These are phyloP conservation scores for Phytophthora pistaciae DNA, from an alignment of 352 stramenopile genomes.

Conservation along the genomic window DNA sequence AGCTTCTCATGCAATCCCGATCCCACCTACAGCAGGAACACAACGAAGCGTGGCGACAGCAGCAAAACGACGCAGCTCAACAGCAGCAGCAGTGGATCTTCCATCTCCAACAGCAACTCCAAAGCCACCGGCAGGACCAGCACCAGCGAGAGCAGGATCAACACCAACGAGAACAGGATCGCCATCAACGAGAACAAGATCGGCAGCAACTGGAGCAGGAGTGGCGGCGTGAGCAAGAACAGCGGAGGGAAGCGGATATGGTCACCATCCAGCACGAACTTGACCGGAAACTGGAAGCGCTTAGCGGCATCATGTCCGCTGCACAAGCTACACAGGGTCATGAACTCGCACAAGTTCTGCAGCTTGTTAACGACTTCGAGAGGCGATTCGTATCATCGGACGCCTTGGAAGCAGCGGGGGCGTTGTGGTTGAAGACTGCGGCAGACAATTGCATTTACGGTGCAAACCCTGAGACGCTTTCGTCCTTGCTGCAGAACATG, in stretches of 20 bases:
- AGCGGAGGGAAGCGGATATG: slow-evolving; percentile 7
- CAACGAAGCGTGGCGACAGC: slow-evolving; percentile 25
- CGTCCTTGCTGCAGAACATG: slow-evolving; percentile 43
- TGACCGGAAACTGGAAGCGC: slow-evolving; percentile 31
- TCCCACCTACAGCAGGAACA: slow-evolving; percentile 34
- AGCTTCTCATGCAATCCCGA: slow-evolving; percentile 40
- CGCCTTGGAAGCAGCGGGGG: slow-evolving; percentile 38
- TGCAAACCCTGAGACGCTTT: slow-evolving; percentile 41
- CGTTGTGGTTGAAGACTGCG: slow-evolving; percentile 53
- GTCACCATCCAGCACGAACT: slow-evolving; percentile 28
- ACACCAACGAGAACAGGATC: slow-evolving; percentile 34
- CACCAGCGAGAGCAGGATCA: slow-evolving; percentile 26
- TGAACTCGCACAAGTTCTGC: slow-evolving; percentile 17
- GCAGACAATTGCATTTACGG: slow-evolving; percentile 69
- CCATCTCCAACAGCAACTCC: slow-evolving; percentile 34
- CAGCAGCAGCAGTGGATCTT: slow-evolving; percentile 33
- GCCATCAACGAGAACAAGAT: slow-evolving; percentile 36
- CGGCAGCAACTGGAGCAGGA: slow-evolving; percentile 27
- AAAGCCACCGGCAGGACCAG: slow-evolving; percentile 21
- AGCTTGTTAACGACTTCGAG: slow-evolving; percentile 25
- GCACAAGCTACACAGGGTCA: slow-evolving; percentile 19
- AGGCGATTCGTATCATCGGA: slow-evolving; percentile 35
- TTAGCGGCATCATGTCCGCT: slow-evolving; percentile 20
- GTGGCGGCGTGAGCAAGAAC: slow-evolving; percentile 17
- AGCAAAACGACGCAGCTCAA: slow-evolving; percentile 33